Conservation (phyloP, 345 rosid genomes). For the Stellera chamaejasme region DNA sequence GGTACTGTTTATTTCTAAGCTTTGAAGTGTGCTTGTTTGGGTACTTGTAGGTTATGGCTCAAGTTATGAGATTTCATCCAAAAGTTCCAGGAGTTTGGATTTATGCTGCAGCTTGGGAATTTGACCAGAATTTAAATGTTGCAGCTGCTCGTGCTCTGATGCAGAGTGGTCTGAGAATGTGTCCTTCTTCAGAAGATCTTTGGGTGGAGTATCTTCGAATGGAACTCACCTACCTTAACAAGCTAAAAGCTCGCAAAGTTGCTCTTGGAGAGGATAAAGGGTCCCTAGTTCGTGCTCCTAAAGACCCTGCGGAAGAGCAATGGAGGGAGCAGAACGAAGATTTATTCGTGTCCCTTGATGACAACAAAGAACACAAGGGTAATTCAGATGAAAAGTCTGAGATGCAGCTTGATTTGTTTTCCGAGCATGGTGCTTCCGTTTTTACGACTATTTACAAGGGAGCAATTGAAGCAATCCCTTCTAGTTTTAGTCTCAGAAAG, state of each 20-base stretch:
- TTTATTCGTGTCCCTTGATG: constrained; percentile 59
- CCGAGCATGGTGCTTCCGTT: constrained; percentile 52
- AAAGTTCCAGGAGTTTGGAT: constrained; percentile 87
- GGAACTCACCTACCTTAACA: constrained; percentile 85
- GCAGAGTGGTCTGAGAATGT: constrained; percentile 82
- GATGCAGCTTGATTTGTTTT: constrained; percentile 43
- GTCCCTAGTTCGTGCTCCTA: constrained; percentile 33
- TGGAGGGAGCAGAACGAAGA: constrained; percentile 71
- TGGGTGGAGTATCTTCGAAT: constrained; percentile 93
- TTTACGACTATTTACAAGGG: constrained; percentile 58
- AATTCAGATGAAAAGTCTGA: constrained; percentile 34
- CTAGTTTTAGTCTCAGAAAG: constrained; percentile 63
- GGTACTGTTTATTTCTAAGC: background rate
- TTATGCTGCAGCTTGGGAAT: constrained; percentile 98
- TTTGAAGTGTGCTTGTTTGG: background rate
- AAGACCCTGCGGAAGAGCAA: constrained; percentile 29
- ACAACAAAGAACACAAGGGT: constrained; percentile 23
- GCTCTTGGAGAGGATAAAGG: constrained; percentile 78
- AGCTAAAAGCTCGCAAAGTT: constrained; percentile 71
- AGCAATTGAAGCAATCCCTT: constrained; percentile 62
- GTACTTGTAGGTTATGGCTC: constrained; percentile 58
- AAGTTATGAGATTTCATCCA: constrained; percentile 74
- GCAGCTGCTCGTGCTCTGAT: constrained; percentile 81
- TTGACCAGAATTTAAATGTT: constrained; percentile 72
- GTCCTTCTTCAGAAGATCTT: constrained; percentile 71